Evolutionary conservation across 1,284 basidiomycete species (phyloP).

Genomic region (Sparassis latifolia): DNA sequence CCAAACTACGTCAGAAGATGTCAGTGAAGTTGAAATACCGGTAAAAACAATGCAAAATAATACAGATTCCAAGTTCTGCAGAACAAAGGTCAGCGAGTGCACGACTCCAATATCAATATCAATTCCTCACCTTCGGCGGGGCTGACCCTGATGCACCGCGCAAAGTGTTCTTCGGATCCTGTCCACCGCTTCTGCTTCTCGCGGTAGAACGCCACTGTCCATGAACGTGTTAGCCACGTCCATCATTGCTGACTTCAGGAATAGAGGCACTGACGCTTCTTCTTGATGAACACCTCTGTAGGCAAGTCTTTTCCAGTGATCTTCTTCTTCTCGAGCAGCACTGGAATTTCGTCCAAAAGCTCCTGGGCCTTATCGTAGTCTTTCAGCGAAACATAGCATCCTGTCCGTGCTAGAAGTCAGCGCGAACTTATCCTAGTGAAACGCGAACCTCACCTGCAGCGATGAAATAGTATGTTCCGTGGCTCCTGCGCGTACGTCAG

Average conservation of each 20-base stretch:
- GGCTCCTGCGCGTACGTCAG: slow-evolving; percentile 43
- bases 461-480: slow-evolving; percentile 71
- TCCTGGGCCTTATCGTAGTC: slow-evolving; percentile 47
- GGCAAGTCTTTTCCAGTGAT: slow-evolving; percentile 63
- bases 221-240: background rate
- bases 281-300: slow-evolving; percentile 70
- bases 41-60: too few relatives aligned
- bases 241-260: background rate
- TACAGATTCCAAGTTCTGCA: slow-evolving; percentile 55
- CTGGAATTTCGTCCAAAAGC: slow-evolving; percentile 58
- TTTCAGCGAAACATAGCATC: slow-evolving; percentile 53
- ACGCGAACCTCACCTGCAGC: slow-evolving; percentile 43
- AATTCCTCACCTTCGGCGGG: slow-evolving; percentile 53
- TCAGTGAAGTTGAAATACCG: background rate
- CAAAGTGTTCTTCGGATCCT: slow-evolving; percentile 43
- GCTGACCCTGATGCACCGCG: slow-evolving; percentile 53
- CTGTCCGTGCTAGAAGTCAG: slow-evolving; percentile 22
- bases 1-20: slow-evolving; percentile 49
- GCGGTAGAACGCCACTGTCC: slow-evolving; percentile 64
- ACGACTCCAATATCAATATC: background rate
- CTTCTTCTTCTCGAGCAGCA: slow-evolving; percentile 51
- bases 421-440: background rate
- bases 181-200: slow-evolving; percentile 53
- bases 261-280: slow-evolving; percentile 41
- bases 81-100: background rate